phyloP scores from a whole-genome alignment of 139 green algal species.

The Tetradesmus obliquus region DNA sequence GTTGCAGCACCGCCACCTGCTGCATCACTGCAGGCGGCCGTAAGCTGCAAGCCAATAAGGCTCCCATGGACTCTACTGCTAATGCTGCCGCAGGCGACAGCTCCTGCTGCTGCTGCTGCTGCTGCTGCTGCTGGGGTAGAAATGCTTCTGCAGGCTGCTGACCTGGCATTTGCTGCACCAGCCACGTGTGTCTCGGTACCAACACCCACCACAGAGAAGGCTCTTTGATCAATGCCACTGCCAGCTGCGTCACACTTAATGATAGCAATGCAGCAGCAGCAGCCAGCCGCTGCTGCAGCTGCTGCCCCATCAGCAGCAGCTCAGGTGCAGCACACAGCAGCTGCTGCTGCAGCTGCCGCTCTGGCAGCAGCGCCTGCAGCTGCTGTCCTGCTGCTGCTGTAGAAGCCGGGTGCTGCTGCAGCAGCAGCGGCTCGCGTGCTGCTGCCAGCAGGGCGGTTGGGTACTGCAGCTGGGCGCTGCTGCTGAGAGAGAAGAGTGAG shows the following conservation, averaged over 20 bases:
- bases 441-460: neutral
- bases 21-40: neutral
- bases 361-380: neutral
- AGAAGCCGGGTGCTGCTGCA: neutral
- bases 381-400: constrained; percentile 1
- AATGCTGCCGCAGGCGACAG: neutral
- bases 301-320: neutral
- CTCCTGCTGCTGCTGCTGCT: neutral
- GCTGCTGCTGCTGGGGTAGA: neutral
- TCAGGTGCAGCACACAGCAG: neutral
- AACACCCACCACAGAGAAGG: neutral
- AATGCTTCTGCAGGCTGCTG: no score
- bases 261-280: neutral
- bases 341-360: neutral
- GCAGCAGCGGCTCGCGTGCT: neutral
- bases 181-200: neutral
- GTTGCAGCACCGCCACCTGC: neutral
- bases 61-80: neutral
- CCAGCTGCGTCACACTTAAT: neutral
- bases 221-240: neutral
- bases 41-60: neutral
- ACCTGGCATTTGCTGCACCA: no score
- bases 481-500: neutral
- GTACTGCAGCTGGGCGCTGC: neutral
- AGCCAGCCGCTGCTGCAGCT: neutral